Base-by-base conservation (phyloP, 768 basidiomycete genomes). In the Strobilomyces echinocephalus region DNA sequence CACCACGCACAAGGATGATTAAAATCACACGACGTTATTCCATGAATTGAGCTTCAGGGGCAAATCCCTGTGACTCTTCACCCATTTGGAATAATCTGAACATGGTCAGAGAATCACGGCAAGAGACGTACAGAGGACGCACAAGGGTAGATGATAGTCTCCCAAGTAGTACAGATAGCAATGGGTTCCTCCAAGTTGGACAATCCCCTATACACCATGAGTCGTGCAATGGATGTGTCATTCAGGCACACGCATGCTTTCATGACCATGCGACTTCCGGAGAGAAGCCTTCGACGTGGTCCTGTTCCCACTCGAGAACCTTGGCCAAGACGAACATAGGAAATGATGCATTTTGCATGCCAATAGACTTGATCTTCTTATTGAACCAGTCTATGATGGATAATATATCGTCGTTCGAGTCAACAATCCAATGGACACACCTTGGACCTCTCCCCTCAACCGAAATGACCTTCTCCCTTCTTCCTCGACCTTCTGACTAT, bases 221-320 rank as follows among this genome's bases (percentile, higher is more conserved):
- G 57, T 34, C 53, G 21, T 20, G 50, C 6, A 16, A 30, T 30
- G 15, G 7, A 26, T 5, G 26, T 24, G 42, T n/a, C 16, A 38
- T 42, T 3, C 15, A 38, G 10, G 15, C 21, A 14, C 24, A 79
- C 91, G 66, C 64, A 93, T 90, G 95, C 95, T 72, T 82, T 79
- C 24, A 97, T 99, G 52, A 99, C 97, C 97, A 99, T n/a, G 97
- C 97, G 33, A 99, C 97, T 72, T 99, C 97, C 4, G 97, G 95
- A 53, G 95, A 95, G 75, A 99, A 99, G 3, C 97, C 97, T 70
- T 98, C 97, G 54, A 99, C 92, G 69, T 99, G 97, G 63, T 98
- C 85, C 75, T 98, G 98, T 72, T 99, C 97, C 49, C 90, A 82
- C 72, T 99, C 95, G 52, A 99, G 81, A 24, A 95, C 90, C 52